A percentile compares a stretch with the other conserved stretches of the same genome.
Evolutionary conservation across 805 yeast genomes (phyloP).

Genomic region (Candida nitratophila): DNA sequence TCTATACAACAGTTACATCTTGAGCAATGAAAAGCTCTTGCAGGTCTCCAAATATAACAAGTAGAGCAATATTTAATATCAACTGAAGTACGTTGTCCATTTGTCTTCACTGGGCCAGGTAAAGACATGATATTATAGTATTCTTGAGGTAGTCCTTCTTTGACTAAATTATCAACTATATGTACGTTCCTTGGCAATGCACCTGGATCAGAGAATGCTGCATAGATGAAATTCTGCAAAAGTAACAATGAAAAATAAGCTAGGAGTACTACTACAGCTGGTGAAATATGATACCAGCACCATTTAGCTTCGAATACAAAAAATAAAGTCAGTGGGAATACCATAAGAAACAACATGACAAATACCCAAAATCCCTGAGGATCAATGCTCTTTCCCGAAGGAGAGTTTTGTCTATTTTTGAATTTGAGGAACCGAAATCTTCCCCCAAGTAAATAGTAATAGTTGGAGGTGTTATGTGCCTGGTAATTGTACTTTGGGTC

Average conservation of each 20-base stretch:
- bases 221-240: constrained; percentile 41
- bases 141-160: constrained; percentile 44
- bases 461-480: constrained; percentile 31
- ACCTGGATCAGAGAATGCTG: constrained; percentile 66
- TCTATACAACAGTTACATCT: constrained; percentile 60
- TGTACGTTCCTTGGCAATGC: constrained; percentile 62
- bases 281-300: constrained; percentile 50
- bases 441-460: constrained; percentile 60
- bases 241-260: constrained; percentile 51
- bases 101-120: constrained; percentile 30
- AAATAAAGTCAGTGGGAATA: constrained; percentile 42
- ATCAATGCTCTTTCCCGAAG: neutral
- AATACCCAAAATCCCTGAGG: neutral
- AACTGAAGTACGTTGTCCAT: constrained; percentile 16
- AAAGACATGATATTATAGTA: constrained; percentile 43
- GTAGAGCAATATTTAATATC: constrained; percentile 44
- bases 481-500: constrained; percentile 32
- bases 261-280: constrained; percentile 49
- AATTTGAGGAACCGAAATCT: constrained; percentile 39
- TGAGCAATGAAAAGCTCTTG: constrained; percentile 69
- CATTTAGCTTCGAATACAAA: constrained; percentile 43
- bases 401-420: constrained; percentile 1
- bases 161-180: constrained; percentile 31
- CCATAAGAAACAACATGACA: constrained; percentile 2
- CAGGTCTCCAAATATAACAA: constrained; percentile 72